Base-by-base conservation (phyloP, 805 yeast species). In the Pichia pseudocactophila region DNA sequence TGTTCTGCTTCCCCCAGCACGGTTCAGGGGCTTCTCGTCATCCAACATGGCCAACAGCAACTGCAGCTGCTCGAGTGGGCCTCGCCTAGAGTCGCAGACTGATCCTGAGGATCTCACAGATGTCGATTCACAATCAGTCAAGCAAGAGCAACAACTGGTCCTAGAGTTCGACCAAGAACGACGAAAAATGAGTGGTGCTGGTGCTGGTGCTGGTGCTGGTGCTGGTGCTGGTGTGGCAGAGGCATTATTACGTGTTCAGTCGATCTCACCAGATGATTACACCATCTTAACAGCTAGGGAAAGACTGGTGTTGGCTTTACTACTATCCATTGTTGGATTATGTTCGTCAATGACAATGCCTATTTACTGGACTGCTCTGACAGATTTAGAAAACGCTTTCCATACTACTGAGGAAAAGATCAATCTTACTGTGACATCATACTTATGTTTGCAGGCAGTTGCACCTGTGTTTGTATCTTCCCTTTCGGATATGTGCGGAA, bases 341-440 rank as follows among this genome's bases (percentile, higher is more conserved):
- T 79, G 82, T 66, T 83, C 94, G 2, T 67, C 92, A 0, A 65
- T 83, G 3, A 77, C 89, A 0, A 74, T 81, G 49, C 83, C 94
- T 0, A 83, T 86, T 11, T 87, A 83, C 56, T 81, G 83, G 61
- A 95, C 95, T 0, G 87, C 87, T 0, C 61, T 87, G 15, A 74
- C 79, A 0, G 65, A 70, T 5, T 63, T 88, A 8, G 74, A 78
- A 38, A 49, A 58, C 0, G 59, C 75, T 25, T 83, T 87, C 51
- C 37, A 69, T 36, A 72, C 80, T 5, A 53, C 77, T 2, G 74
- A 75, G 37, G 80, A 76, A 41, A 62, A 68, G 42, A 76, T 79
- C 41, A 83, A 86, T 54, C 53, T 82, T 13, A 76, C 94, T 1
- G 81, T 88, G 30, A 88, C 87, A 1, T 79, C 84, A 0, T 87